A percentile compares a stretch with the other conserved stretches of the same genome.
Evolutionary conservation across 2,329 filamentous ascomycete genomes (phyloP).

Genomic region (Nemania sp.): DNA sequence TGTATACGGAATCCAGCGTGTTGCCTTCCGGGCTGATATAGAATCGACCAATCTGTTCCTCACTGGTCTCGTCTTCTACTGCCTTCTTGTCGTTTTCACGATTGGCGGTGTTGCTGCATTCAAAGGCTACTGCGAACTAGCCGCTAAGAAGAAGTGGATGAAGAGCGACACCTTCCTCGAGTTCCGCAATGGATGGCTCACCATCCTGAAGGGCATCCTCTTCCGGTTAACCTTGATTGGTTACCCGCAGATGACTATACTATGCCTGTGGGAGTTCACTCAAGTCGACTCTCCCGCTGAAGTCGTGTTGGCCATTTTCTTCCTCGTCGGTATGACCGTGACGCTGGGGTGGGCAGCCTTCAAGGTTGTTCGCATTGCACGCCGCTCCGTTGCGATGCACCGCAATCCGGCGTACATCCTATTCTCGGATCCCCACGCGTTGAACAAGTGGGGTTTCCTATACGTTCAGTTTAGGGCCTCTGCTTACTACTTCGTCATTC

Average conservation of each 20-base stretch:
- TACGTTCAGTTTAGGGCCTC: constrained; percentile 89
- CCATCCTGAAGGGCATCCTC: constrained; percentile 82
- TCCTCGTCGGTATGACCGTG: constrained; percentile 73
- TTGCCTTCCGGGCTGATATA: constrained; percentile 78
- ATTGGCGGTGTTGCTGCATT: constrained; percentile 71
- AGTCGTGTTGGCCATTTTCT: constrained; percentile 77
- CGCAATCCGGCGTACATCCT: constrained; percentile 90
- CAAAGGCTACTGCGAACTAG: constrained; percentile 74
- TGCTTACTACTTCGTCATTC: constrained; percentile 85
- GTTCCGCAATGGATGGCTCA: constrained; percentile 85
- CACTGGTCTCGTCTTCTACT: constrained; percentile 80
- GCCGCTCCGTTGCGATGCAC: constrained; percentile 81
- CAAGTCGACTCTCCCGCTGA: constrained; percentile 76
- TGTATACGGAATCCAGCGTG: constrained; percentile 77
- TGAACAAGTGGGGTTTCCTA: constrained; percentile 92
- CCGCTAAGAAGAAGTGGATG: constrained; percentile 71
- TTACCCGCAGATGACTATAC: constrained; percentile 80
- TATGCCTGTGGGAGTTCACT: constrained; percentile 86
- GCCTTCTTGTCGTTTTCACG: constrained; percentile 73
- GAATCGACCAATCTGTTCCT: constrained; percentile 85
- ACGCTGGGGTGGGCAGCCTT: constrained; percentile 77
- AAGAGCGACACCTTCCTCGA: constrained; percentile 81
- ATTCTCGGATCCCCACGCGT: constrained; percentile 79
- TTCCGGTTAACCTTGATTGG: constrained; percentile 83
- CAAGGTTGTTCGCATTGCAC: constrained; percentile 81